Conservation (phyloP, 306 rosid species). For the Myrica gale region DNA sequence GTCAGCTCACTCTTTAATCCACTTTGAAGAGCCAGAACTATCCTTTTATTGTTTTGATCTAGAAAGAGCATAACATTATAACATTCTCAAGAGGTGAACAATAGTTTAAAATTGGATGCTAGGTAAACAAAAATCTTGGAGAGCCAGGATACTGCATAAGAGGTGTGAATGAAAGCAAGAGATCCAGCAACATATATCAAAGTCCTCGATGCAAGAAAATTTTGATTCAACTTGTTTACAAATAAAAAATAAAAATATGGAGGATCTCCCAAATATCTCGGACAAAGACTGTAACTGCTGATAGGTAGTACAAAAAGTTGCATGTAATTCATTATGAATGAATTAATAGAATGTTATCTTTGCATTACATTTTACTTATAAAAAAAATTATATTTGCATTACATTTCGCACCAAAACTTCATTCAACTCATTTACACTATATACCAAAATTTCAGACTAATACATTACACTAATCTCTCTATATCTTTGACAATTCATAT, state of each 20-base stretch:
- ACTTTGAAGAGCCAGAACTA: constrained; percentile 92
- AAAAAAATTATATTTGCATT: not conserved
- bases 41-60: constrained; percentile 94
- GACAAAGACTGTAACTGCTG: not conserved
- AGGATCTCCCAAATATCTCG: not conserved
- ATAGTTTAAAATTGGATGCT: not conserved
- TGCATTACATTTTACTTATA: not conserved
- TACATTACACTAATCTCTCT: not conserved
- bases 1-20: constrained; percentile 94
- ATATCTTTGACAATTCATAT: not conserved
- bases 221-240: not conserved
- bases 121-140: not conserved
- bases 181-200: not conserved
- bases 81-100: not conserved
- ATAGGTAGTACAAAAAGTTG: not conserved
- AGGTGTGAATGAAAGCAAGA: not conserved
- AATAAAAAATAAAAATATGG: not conserved
- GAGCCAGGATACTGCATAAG: not conserved
- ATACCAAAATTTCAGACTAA: not conserved
- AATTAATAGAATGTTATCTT: not conserved
- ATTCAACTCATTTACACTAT: not conserved
- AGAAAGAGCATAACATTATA: constrained; percentile 9
- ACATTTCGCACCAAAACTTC: not conserved
- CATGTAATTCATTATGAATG: not conserved
- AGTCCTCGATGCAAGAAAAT: not conserved